Evolutionary conservation across 1,284 basidiomycete species (phyloP).

Genomic region (Sanghuangporus weigelae): DNA sequence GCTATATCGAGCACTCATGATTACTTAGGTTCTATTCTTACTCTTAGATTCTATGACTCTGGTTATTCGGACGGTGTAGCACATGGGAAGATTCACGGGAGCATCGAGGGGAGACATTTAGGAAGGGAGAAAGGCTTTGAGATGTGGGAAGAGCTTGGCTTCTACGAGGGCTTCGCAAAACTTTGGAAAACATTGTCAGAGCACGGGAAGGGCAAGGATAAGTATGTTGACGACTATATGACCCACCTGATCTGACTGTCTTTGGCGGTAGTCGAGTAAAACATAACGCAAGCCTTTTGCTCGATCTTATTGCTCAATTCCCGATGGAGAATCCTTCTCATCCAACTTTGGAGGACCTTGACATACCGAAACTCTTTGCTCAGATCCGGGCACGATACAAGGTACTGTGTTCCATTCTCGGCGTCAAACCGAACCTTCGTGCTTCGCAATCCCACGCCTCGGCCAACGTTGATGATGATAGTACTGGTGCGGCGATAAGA

Average conservation of each 20-base stretch:
- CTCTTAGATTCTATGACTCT: constrained; percentile 67
- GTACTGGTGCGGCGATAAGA: neutral
- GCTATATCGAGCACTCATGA: neutral
- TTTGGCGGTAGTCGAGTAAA: constrained; percentile 46
- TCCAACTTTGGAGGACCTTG: constrained; percentile 46
- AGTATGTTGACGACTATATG: constrained; percentile 30
- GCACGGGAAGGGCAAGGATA: constrained; percentile 36
- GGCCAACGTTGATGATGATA: neutral
- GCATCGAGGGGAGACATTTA: constrained; percentile 88
- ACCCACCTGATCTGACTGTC: neutral
- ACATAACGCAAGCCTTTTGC: constrained; percentile 62
- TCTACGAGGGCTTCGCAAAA: constrained; percentile 79
- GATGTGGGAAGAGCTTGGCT: constrained; percentile 96
- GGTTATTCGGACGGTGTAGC: constrained; percentile 76
- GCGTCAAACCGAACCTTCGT: constrained; percentile 60
- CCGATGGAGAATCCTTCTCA: constrained; percentile 69
- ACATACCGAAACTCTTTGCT: constrained; percentile 71
- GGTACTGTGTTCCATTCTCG: constrained; percentile 79
- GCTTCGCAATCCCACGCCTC: constrained; percentile 13
- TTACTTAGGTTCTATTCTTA: neutral
- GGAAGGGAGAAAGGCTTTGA: constrained; percentile 91
- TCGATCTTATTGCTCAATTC: constrained; percentile 71
- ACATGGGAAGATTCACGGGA: constrained; percentile 86
- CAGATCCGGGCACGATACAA: constrained; percentile 88
- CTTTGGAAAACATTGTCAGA: constrained; percentile 58